Base-by-base conservation (phyloP, 1,139 yeast species). In the Nakaseomyces nivariensis region DNA sequence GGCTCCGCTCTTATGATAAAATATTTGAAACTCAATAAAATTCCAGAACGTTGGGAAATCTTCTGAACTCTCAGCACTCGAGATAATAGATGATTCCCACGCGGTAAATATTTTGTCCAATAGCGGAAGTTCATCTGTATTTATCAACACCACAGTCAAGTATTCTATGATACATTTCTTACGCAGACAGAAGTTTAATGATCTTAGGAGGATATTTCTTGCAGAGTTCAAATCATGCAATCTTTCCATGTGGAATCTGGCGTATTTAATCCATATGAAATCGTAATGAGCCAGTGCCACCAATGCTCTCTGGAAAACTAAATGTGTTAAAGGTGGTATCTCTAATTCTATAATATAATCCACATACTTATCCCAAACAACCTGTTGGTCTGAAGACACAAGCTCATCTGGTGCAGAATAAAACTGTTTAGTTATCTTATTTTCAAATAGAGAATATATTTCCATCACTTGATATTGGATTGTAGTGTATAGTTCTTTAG, bases 221-320 rank as follows among this genome's bases (percentile, higher is more conserved):
- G 67, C 65, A 10, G 56, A 50, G 1, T 52, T 7, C 26, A 52
- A 50, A 48, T 65, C 66, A 8, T 57, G 52, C 22, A 54, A 48
- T 33, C 44, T 37, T 6, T 57, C 57, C n/a, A 60, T 53, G n/a
- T 62, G 47, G 66, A 67, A 66, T 25, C 54, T 48, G 4, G 66
- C 58, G 47, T 63, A 66, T 46, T 60, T 56, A 4, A 64, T 38
- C 69, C 69, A 66, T 11, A 66, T 51, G 11, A 48, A 34, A 37
- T 65, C 68, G 33, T 62, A 62, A 46, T 62, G 64, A 1, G 65
- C 66, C 25, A 65, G 48, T 5, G 62, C 56, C 3, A 58, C 22
- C 25, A 64, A 43, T 1, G 67, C 66, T 46, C 70, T 56, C 51
- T 66, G 68, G 42, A 64, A 66, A 42, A 57, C 59, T 31, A 63